These are phyloP conservation scores for Myochromella boudieri DNA, from an alignment of 768 basidiomycete species.

Conservation along the genomic window DNA sequence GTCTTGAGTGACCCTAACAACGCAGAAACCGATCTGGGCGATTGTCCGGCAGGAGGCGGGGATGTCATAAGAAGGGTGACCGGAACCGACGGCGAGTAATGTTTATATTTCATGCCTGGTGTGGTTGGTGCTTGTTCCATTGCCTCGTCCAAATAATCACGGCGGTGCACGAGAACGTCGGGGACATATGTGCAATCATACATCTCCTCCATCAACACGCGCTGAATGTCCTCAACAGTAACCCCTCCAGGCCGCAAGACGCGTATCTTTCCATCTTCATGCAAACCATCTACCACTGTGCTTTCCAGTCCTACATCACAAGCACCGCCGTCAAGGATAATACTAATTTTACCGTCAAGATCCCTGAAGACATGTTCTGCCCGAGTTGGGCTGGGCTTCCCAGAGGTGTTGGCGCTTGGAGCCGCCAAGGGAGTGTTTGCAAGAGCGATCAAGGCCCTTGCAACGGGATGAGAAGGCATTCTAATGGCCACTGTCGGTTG, in stretches of 20 bases:
- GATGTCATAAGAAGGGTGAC: slow-evolving; percentile 71
- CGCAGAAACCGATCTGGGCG: slow-evolving; percentile 27
- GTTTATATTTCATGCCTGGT: slow-evolving; percentile 98
- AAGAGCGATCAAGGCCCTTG: slow-evolving; percentile 81
- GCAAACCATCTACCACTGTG: slow-evolving; percentile 90
- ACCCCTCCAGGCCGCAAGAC: slow-evolving; percentile 91
- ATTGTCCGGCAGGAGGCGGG: slow-evolving; percentile 35
- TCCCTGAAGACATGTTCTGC: slow-evolving; percentile 85
- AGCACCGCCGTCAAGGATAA: slow-evolving; percentile 91
- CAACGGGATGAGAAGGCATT: slow-evolving; percentile 93
- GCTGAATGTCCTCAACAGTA: slow-evolving; percentile 83
- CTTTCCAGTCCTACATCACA: slow-evolving; percentile 93
- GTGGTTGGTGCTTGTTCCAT: slow-evolving; percentile 85
- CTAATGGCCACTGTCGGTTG: slow-evolving; percentile 86
- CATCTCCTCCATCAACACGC: slow-evolving; percentile 46
- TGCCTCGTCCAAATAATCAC: slow-evolving; percentile 71
- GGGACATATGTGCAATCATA: slow-evolving; percentile 36
- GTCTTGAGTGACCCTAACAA: slow-evolving; percentile 45
- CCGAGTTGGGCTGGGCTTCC: slow-evolving; percentile 90
- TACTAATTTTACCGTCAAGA: slow-evolving; percentile 65
- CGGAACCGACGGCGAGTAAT: slow-evolving; percentile 91
- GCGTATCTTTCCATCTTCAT: slow-evolving; percentile 71
- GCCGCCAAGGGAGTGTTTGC: slow-evolving; percentile 82
- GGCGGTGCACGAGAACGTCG: slow-evolving; percentile 71
- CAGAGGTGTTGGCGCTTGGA: slow-evolving; percentile 93